A percentile compares a stretch with the other conserved stretches of the same genome.
Conservation (phyloP, 331 rosid genomes). For the Arachis monticola region DNA sequence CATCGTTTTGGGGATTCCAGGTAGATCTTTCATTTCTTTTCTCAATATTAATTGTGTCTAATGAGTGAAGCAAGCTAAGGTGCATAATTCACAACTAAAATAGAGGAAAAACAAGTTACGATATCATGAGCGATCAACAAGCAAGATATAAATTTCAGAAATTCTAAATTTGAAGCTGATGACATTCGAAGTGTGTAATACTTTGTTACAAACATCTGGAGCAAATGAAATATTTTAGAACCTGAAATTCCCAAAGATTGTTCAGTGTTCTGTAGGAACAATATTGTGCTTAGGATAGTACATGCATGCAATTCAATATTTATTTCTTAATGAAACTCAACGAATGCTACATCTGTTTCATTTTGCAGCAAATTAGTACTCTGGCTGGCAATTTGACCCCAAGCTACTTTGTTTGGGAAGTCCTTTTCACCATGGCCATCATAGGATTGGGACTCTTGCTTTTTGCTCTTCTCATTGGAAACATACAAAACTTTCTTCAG, state of each 20-base stretch:
- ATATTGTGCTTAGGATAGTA: not conserved
- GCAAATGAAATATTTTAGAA: not conserved
- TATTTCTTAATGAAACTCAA: conserved; percentile 10
- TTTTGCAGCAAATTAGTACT: conserved; percentile 47
- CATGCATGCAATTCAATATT: too few relatives aligned
- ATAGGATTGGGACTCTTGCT: conserved; percentile 61
- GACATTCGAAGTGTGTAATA: not conserved
- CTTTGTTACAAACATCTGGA: not conserved
- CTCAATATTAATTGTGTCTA: not conserved
- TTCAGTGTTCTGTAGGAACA: not conserved
- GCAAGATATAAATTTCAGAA: not conserved
- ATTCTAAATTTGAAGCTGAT: not conserved
- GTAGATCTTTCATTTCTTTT: conserved; percentile 39
- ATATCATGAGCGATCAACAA: not conserved
- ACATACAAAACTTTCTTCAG: conserved; percentile 46
- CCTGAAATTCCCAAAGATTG: not conserved
- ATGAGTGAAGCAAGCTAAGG: conserved; percentile 16
- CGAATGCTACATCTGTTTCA: not conserved
- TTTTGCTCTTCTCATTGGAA: conserved; percentile 45
- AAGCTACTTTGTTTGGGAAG: conserved; percentile 73
- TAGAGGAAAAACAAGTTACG: not conserved
- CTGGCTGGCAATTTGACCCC: conserved; percentile 52
- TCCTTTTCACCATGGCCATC: conserved; percentile 65
- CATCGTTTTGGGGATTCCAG: conserved; percentile 95
- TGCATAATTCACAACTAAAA: not conserved